Percentiles rank a stretch among this genome's conserved stretches.
phyloP scores from a whole-genome alignment of 345 rosid genomes.

The Moricandia arvensis region DNA sequence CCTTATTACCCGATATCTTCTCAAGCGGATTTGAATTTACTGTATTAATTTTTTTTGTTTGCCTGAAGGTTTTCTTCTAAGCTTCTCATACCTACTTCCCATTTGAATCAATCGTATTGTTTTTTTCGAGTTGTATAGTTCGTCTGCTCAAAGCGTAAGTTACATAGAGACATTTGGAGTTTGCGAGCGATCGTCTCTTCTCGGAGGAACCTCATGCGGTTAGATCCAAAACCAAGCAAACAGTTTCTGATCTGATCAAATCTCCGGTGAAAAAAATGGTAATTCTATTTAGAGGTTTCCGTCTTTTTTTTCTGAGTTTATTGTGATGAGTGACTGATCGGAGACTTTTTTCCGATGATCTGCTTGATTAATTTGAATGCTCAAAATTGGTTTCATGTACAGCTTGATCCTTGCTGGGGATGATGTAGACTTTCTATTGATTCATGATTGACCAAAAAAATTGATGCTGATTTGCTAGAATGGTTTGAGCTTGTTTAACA shows the following conservation, averaged over 20 bases:
- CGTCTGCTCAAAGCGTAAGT: conserved; percentile 11
- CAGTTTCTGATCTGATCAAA: conserved; percentile 20
- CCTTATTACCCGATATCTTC: conserved; percentile 43
- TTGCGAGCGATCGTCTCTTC: conserved; percentile 36
- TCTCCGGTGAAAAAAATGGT: conserved; percentile 30
- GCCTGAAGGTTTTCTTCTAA: conserved; percentile 44
- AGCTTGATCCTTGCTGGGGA: neutral
- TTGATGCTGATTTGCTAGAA: conserved; percentile 1
- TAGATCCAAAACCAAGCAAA: conserved; percentile 43
- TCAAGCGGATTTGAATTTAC: conserved; percentile 24
- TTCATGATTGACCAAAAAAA: conserved; percentile 16
- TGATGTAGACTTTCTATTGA: conserved; percentile 20
- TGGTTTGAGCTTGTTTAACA: neutral
- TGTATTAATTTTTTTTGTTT: neutral
- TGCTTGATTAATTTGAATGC: too few species aligned
- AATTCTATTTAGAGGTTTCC: neutral
- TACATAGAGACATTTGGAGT: conserved; percentile 14
- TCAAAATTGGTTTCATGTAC: neutral
- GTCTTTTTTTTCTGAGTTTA: neutral
- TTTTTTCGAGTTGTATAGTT: conserved; percentile 22
- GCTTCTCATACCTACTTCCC: conserved; percentile 34
- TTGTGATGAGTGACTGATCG: neutral
- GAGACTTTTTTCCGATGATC: neutral
- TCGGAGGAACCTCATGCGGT: conserved; percentile 30
- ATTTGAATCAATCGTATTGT: neutral